These are phyloP conservation scores for Populus hybrid DNA, from an alignment of 441 rosid species.

Conservation along the genomic window DNA sequence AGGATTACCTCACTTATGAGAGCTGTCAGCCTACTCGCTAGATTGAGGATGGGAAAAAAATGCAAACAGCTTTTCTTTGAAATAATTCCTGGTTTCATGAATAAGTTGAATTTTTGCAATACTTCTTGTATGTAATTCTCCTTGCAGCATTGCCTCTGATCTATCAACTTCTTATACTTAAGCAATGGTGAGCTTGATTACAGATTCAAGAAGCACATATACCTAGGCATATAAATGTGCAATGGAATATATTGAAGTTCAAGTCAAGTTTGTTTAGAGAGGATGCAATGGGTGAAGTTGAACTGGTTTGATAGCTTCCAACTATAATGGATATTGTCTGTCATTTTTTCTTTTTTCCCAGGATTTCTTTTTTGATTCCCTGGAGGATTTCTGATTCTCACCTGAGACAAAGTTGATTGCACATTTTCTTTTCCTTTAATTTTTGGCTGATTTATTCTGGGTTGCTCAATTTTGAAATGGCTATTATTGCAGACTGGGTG, in stretches of 20 bases:
- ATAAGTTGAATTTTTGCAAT: neutral
- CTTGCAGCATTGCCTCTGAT: neutral
- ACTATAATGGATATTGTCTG: neutral
- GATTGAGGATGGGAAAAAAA: neutral
- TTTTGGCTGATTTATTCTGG: neutral
- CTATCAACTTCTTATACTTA: neutral
- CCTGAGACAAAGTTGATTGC: neutral
- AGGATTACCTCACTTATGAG: neutral
- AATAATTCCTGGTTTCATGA: no score
- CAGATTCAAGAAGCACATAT: neutral
- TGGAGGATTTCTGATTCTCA: neutral
- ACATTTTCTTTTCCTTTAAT: neutral
- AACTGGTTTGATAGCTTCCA: neutral
- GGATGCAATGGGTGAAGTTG: neutral
- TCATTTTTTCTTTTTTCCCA: neutral
- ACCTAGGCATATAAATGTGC: neutral
- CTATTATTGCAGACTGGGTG: neutral
- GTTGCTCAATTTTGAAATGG: neutral
- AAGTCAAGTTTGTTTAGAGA: neutral
- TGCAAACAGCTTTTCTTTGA: neutral
- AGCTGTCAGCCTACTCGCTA: neutral
- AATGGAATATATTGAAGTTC: neutral
- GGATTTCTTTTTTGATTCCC: neutral
- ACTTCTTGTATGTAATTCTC: neutral
- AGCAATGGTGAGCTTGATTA: neutral